phyloP scores from a whole-genome alignment of 2,329 filamentous ascomycete genomes.

The Paecilomyces formosus region DNA sequence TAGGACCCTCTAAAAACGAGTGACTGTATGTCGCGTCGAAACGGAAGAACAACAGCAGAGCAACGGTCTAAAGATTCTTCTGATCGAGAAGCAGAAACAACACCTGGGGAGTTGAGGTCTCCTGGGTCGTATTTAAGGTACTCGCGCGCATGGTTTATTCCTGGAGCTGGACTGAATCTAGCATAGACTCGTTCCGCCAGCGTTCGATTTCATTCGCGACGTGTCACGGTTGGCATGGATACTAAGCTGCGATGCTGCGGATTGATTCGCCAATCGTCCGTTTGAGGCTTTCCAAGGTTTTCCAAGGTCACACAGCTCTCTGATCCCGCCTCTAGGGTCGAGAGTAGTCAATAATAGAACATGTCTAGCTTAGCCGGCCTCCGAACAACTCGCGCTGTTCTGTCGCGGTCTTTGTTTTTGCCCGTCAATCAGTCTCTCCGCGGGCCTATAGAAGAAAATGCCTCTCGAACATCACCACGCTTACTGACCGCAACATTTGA shows the following conservation, averaged over 20 bases:
- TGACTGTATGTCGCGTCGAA: neutral
- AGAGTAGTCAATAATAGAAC: neutral
- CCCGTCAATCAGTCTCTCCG: neutral
- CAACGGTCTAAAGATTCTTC: neutral
- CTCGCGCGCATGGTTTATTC: neutral
- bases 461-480: neutral
- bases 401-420: neutral
- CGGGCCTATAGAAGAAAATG: neutral
- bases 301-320: neutral
- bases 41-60: neutral
- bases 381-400: neutral
- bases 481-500: neutral
- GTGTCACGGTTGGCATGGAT: neutral
- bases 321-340: neutral
- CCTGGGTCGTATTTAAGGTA: neutral
- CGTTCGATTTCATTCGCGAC: neutral
- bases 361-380: neutral
- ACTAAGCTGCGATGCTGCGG: neutral
- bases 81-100: neutral
- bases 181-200: neutral
- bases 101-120: neutral
- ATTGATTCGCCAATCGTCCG: neutral
- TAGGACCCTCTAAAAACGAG: neutral
- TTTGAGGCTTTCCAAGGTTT: neutral
- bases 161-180: neutral